Conservation (phyloP, 2,329 filamentous ascomycete genomes). For the Podosphaera aphanis region DNA sequence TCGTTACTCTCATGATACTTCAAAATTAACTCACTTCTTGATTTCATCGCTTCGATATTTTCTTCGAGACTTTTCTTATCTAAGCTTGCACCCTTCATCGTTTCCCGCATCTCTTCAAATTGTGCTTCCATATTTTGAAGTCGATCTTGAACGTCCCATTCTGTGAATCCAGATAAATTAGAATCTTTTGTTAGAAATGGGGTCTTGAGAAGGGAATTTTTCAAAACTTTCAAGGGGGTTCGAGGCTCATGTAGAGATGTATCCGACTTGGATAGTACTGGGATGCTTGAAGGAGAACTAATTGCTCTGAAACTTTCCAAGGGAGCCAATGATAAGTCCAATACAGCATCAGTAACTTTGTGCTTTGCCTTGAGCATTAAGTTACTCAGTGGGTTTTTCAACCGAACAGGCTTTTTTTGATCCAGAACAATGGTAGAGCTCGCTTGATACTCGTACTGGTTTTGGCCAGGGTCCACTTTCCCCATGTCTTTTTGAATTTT, state of each 20-base stretch:
- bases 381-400: conserved; percentile 8
- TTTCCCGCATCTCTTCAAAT: conserved; percentile 46
- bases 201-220: conserved; percentile 19
- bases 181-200: conserved; percentile 49
- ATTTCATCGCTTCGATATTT: conserved; percentile 48
- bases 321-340: too few species aligned
- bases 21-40: conserved; percentile 21
- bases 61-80: conserved; percentile 52
- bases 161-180: conserved; percentile 40
- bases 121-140: conserved; percentile 56
- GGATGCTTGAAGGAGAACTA: conserved; percentile 17
- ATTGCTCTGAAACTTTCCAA: conserved; percentile 3
- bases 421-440: conserved; percentile 5
- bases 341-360: too few species aligned
- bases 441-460: conserved; percentile 6
- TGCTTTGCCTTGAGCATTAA: too few species aligned
- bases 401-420: conserved; percentile 3
- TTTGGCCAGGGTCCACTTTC: too few species aligned
- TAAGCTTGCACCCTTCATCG: conserved; percentile 43
- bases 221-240: conserved; percentile 19
- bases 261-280: conserved; percentile 12
- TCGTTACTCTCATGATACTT: not conserved
- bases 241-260: conserved; percentile 3
- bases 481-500: too few species aligned
- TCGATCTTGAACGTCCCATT: conserved; percentile 57